Evolutionary conservation across 2,329 filamentous ascomycete species (phyloP), one percentile per base, ranked within the genome.

Genomic region (Sclerotinia subarctica): DNA sequence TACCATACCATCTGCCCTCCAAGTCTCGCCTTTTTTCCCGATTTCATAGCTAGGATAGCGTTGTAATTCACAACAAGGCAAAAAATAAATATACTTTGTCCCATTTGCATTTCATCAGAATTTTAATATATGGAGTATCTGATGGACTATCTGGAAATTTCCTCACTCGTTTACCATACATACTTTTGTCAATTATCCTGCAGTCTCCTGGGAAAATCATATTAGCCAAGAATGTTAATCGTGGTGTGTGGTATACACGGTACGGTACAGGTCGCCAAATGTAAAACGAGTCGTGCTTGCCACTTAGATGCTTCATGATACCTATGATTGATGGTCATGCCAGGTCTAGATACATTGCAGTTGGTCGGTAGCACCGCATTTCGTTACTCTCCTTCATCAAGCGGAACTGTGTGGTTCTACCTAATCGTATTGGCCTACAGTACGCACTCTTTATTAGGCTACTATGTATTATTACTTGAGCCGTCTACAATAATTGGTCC

Each of bases 251-350:
- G 6, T 57, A 38, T 32, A 57, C 42, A 42, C 57, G 6, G 44
- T 59, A 21, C 29, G 58, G 44, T 17, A 17, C 38, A 51, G 51
- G 21, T 38, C 54, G 13, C 21, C 29, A 42, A 46, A 54, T 64
- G 29, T 49, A 51, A 46, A 58, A 60, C 24, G 64, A 60, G 54
- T 66, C 44, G 64, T 59, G 64, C 49, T 57, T 58, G n/a, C 44
- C 57, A 60, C 57, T 60, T 60, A 24, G 42, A 49, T 58, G 53
- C 51, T 58, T 66, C 53, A 66, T 46, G 42, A 66, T 47, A 57
- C 44, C 29, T 66, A 51, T 26, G 21, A 63, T 63, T 26, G 21
- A 63, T 63, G 59, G n/a, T 46, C 26, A 26, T 62, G 46, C 29
- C 44, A 49, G 44, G 58, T 49, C 46, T 63, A 62, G 58, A 62